Conservation (phyloP, 768 basidiomycete species). For the Hericium alpestre region DNA sequence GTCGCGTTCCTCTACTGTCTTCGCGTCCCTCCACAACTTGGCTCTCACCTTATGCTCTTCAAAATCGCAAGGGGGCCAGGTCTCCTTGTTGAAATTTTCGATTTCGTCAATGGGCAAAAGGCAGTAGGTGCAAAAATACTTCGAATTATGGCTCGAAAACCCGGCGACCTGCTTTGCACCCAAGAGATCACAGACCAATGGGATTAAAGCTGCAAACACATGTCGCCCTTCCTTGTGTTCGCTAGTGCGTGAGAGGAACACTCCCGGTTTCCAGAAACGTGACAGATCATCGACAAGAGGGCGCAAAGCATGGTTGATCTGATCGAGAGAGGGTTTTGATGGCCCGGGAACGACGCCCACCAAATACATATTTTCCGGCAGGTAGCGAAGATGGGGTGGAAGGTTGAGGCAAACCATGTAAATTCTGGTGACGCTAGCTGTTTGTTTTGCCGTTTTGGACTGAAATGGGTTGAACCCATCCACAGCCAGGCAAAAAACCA, state of each 20-base stretch:
- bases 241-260: not conserved
- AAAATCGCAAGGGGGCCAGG: slow-evolving; percentile 9
- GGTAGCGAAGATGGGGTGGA: slow-evolving; percentile 24
- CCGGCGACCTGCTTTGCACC: slow-evolving; percentile 21
- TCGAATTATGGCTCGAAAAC: slow-evolving; percentile 7
- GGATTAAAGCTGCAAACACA: slow-evolving; percentile 5
- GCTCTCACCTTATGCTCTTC: slow-evolving; percentile 3
- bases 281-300: slow-evolving; percentile 11
- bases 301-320: slow-evolving; percentile 4
- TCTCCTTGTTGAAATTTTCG: slow-evolving; percentile 11
- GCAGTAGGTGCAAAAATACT: slow-evolving; percentile 18
- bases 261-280: slow-evolving; percentile 6
- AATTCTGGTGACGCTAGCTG: slow-evolving; percentile 5
- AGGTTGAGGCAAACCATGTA: slow-evolving; percentile 14
- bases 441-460: slow-evolving; percentile 1
- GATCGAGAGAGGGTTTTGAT: too few relatives aligned
- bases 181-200: slow-evolving; percentile 14
- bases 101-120: slow-evolving; percentile 16
- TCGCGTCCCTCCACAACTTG: slow-evolving; percentile 14
- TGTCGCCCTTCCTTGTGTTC: not conserved
- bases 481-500: slow-evolving; percentile 20
- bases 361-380: slow-evolving; percentile 21
- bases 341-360: slow-evolving; percentile 19
- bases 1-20: slow-evolving; percentile 7
- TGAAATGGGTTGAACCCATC: slow-evolving; percentile 1